Base-by-base conservation (phyloP, 1,139 yeast species). In the Suhomyces panamericanus region DNA sequence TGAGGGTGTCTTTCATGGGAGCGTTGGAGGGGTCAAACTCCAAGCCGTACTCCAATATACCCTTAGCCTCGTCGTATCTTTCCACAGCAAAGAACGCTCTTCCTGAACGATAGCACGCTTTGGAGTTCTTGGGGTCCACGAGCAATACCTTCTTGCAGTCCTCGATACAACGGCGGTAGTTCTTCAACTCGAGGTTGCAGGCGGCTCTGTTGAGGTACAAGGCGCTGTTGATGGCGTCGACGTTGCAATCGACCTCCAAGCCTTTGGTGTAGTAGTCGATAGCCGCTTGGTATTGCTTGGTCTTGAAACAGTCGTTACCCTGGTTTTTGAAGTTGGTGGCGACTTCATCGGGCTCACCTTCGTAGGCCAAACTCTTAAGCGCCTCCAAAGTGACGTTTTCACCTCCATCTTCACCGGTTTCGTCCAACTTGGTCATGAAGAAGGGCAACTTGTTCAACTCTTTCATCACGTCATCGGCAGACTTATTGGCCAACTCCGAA, bases 331-430 rank as follows among this genome's bases (percentile, higher is more conserved):
- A 93, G 59, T 90, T 90, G 27, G 80, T 77, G 2, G 98, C 98
- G 38, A 91, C 73, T 58, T 93, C 99, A 56, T 86, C 83, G 0
- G 98, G 97, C 50, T 89, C 96, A 30, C 99, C 99, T 41, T 93
- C 99, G 60, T 88, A 91, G 0, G 96, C 97, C 57, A 95, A 73
- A 11, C 96, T 93, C 60, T 83, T 85, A 50, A 93, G 75, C 0
- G 99, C 99, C 60, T 93, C 98, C 17, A 95, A 67, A 43, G 81
- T 84, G 6, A 75, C 60, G 57, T 88, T 89, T 38, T 82, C 86
- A 30, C 91, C 95, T 31, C 86, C 88, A 9, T 81, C 86, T 8
- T 88, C 93, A 57, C 85, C 87, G 6, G 82, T 78, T 33, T 82
- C 87, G 56, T 86, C 96, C 26, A 90, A 67, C 57, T 87, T 78